Base-by-base conservation (phyloP, 2,329 filamentous ascomycete genomes). In the Trichoderma simmonsii region DNA sequence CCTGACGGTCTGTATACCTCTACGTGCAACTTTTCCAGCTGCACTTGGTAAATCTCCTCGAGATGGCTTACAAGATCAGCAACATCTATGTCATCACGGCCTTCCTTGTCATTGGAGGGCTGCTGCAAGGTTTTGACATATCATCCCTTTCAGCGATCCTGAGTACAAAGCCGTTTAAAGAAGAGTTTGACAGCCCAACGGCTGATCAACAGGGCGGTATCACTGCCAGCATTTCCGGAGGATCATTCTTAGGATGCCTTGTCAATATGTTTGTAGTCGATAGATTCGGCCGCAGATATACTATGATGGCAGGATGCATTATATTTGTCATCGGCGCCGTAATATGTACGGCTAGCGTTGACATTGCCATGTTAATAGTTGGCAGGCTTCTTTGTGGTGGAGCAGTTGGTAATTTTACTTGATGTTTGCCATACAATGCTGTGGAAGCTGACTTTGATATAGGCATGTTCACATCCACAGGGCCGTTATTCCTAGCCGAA, bases 91-190 rank as follows among this genome's bases (percentile, higher is more conserved):
- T 32, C 15, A 67, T 67, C 34, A 67, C 64, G 18, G 64, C 64
- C 14, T 67, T 67, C 6, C 51, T 67, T 9, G 64, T 67, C 21
- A 67, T 67, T 26, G 64, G 64, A 30, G 64, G 64, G 11, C 32
- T 67, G 21, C 51, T 67, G 2, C 64, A 67, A 39, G 64, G 64
- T 12, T 67, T 67, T 67, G 64, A 67, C 9, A 67, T 67, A 67
- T 67, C 64, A 14, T 67, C 64, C 15, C 64, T 67, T 15, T 59
- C 64, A 18, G 64, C 64, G 3, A 67, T 67, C 51, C 15, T 68
- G 1, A 59, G 54, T n/a, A 68, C 54, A 3, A 68, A 68, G 18
- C 64, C 64, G 3, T 67, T 67, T 2, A 67, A 67, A 30, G 51
- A 59, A 9, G 24, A 57, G n/a, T 67, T 67, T 21, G 64, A 59